These are phyloP conservation scores for Neurospora crassa DNA, from an alignment of 2,329 filamentous ascomycete genomes.

Conservation along the genomic window DNA sequence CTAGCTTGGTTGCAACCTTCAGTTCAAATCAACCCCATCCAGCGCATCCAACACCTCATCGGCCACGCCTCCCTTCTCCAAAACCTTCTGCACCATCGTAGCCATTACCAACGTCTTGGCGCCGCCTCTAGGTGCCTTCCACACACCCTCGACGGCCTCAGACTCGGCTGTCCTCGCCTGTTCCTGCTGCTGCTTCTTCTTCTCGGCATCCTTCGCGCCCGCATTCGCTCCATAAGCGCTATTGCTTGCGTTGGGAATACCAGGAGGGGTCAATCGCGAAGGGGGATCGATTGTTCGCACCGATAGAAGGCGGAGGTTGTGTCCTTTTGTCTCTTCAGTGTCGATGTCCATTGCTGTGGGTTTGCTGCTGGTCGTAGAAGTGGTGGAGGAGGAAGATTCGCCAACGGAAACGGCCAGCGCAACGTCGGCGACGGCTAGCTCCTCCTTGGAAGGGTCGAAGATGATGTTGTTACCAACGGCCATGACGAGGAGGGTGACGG, in stretches of 20 bases:
- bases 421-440: conserved; percentile 85
- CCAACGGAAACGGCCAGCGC: conserved; percentile 78
- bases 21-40: conserved; percentile 62
- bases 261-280: conserved; percentile 61
- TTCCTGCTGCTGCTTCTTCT: conserved; percentile 26
- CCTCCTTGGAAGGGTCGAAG: conserved; percentile 85
- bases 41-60: conserved; percentile 79
- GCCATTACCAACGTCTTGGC: conserved; percentile 66
- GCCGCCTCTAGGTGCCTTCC: conserved; percentile 78
- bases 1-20: conserved; percentile 8
- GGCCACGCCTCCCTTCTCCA: conserved; percentile 70
- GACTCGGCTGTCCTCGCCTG: conserved; percentile 38
- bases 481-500: conserved; percentile 84
- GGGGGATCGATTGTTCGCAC: conserved; percentile 68
- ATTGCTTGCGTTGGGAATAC: conserved; percentile 55
- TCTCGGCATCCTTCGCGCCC: conserved; percentile 13
- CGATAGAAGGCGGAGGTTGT: conserved; percentile 51
- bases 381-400: conserved; percentile 23
- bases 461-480: conserved; percentile 80
- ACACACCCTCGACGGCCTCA: conserved; percentile 60
- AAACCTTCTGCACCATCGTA: conserved; percentile 64
- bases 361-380: neutral
- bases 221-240: conserved; percentile 36
- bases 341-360: conserved; percentile 30
- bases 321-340: conserved; percentile 18